These are phyloP conservation scores for Salix dunnii DNA, from an alignment of 345 rosid species.

Conservation along the genomic window DNA sequence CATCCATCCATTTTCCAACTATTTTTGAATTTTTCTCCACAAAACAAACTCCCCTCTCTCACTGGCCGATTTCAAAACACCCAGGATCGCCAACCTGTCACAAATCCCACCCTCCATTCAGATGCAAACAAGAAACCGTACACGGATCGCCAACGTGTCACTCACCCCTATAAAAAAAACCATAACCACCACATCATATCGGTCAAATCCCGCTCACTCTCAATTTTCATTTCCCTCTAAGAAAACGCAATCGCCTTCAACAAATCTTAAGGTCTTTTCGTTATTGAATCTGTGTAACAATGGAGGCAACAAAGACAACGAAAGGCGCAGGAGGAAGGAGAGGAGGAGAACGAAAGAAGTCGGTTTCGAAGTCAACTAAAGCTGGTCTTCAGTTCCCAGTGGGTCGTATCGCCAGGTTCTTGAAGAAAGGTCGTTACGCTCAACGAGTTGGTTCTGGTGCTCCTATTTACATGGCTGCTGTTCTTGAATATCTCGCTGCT, in stretches of 20 bases:
- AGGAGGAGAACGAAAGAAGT: slow-evolving; percentile 18
- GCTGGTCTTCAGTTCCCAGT: slow-evolving; percentile 29
- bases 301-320: slow-evolving; percentile 5
- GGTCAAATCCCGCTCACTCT: background rate
- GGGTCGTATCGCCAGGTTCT: slow-evolving; percentile 18
- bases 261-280: background rate
- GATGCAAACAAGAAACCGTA: background rate
- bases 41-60: background rate
- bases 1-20: too few relatives aligned
- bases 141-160: slow-evolving; percentile 10
- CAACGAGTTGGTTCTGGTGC: slow-evolving; percentile 16
- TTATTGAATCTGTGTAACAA: background rate
- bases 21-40: too few relatives aligned
- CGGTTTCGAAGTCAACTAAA: slow-evolving; percentile 15
- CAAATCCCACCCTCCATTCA: background rate
- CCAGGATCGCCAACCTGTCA: slow-evolving; percentile 28
- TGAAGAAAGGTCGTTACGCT: slow-evolving; percentile 25
- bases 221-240: background rate
- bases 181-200: background rate
- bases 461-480: slow-evolving; percentile 22
- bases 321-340: slow-evolving; percentile 27
- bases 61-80: background rate
- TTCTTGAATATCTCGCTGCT: slow-evolving; percentile 28
- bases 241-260: background rate
- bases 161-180: background rate